Percentiles rank a stretch among this genome's conserved stretches.
Conservation (phyloP, 148 eudicot genomes). For the Tetragonia tetragonoides region DNA sequence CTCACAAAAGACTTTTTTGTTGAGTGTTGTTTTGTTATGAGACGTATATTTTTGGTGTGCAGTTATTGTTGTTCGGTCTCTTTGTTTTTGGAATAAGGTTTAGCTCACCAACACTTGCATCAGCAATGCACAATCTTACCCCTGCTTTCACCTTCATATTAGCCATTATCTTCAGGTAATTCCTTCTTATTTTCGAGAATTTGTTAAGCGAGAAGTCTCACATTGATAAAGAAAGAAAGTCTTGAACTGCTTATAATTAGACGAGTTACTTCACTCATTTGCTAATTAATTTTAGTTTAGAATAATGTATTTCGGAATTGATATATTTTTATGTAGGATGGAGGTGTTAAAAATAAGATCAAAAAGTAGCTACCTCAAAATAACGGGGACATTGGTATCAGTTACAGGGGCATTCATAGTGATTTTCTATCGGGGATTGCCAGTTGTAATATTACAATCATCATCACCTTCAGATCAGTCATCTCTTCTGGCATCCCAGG, state of each 20-base stretch:
- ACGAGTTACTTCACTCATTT: too few relatives aligned
- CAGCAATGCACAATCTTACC: neutral
- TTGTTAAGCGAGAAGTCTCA: too few relatives aligned
- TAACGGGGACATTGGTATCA: conserved; percentile 28
- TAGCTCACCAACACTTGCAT: conserved; percentile 8
- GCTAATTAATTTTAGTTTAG: too few relatives aligned
- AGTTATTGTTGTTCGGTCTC: neutral
- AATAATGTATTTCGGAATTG: too few relatives aligned
- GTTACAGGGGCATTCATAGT: conserved; percentile 30
- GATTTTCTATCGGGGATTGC: conserved; percentile 28
- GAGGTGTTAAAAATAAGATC: conserved; percentile 25
- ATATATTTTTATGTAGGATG: conserved; percentile 21
- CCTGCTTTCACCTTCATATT: conserved; percentile 5
- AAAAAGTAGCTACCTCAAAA: conserved; percentile 24
- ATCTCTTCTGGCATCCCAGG: neutral
- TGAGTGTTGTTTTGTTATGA: too few relatives aligned
- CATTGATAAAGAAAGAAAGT: too few relatives aligned
- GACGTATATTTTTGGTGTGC: neutral
- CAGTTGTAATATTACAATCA: neutral
- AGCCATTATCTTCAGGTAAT: neutral
- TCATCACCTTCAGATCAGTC: neutral
- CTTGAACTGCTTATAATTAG: too few relatives aligned
- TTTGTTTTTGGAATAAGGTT: conserved; percentile 1
- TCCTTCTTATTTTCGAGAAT: too few relatives aligned
- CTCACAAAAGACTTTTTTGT: too few relatives aligned